Evolutionary conservation across 257 asterid genomes (phyloP).

Genomic region (Oldenlandia corymbosa): DNA sequence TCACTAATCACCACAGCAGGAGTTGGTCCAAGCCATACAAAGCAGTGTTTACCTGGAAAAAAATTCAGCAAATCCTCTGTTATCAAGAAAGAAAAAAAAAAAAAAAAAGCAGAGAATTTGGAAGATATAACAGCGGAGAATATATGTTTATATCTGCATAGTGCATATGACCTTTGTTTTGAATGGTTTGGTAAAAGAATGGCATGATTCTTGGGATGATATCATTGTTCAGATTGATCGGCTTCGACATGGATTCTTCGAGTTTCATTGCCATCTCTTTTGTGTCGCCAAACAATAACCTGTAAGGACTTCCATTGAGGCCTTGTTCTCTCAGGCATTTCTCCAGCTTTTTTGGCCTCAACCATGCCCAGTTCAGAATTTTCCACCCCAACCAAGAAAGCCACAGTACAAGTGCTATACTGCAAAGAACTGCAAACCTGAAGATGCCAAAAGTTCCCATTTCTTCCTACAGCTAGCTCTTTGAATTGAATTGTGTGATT

Average conservation of each 20-base stretch:
- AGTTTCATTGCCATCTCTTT: background rate
- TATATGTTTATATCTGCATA: too few relatives aligned
- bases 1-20: background rate
- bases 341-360: constrained; percentile 1
- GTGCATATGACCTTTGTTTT: background rate
- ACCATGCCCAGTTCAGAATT: constrained; percentile 4
- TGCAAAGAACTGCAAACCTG: background rate
- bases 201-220: constrained; percentile 1
- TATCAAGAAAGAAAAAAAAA: too few relatives aligned
- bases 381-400: background rate
- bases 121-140: too few relatives aligned
- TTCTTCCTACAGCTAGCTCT: background rate
- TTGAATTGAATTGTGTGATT: background rate
- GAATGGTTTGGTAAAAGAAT: background rate
- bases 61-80: background rate
- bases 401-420: background rate
- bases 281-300: background rate
- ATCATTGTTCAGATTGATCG: background rate
- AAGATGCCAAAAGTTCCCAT: background rate
- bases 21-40: background rate
- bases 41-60: background rate
- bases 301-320: background rate
- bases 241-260: background rate
- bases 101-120: too few relatives aligned
- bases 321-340: constrained; percentile 2